Evolutionary conservation across 495 filamentous ascomycete genomes (phyloP).

Genomic region (Sporormia fimetaria): DNA sequence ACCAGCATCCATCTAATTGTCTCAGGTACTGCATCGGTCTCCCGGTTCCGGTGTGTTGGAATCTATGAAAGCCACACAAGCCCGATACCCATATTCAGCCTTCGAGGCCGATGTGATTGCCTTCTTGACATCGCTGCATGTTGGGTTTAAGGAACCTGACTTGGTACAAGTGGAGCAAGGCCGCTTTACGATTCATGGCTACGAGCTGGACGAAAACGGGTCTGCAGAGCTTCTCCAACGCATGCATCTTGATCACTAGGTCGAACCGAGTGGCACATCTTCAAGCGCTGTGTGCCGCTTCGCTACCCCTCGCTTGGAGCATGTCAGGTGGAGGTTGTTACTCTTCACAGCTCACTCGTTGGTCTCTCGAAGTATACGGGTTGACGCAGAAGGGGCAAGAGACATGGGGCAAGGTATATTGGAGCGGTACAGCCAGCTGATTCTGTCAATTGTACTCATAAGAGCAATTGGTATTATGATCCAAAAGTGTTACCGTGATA

Average conservation of each 20-base stretch:
- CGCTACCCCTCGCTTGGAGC: no score
- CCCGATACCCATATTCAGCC: constrained; percentile 8
- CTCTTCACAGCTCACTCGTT: neutral
- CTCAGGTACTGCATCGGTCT: no score
- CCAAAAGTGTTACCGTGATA: no score
- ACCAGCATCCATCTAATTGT: neutral
- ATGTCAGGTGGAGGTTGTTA: neutral
- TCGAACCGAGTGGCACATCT: neutral
- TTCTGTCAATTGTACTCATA: no score
- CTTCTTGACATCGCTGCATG: constrained; percentile 24
- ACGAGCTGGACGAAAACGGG: constrained; percentile 24
- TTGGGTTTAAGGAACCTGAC: constrained; percentile 21
- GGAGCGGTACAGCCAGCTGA: no score
- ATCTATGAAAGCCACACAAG: constrained; percentile 7
- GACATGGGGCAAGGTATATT: no score
- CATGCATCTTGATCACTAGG: constrained; percentile 11
- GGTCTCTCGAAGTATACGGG: neutral
- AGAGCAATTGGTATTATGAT: no score
- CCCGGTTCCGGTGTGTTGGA: no score
- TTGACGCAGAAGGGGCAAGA: no score
- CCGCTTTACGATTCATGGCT: constrained; percentile 19
- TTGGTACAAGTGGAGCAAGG: constrained; percentile 30
- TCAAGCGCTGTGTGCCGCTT: no score
- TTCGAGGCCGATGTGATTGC: constrained; percentile 23
- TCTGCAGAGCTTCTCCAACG: constrained; percentile 24